Base-by-base conservation (phyloP, 2,329 filamentous ascomycete species). In the Cordyceps cateniannulata region DNA sequence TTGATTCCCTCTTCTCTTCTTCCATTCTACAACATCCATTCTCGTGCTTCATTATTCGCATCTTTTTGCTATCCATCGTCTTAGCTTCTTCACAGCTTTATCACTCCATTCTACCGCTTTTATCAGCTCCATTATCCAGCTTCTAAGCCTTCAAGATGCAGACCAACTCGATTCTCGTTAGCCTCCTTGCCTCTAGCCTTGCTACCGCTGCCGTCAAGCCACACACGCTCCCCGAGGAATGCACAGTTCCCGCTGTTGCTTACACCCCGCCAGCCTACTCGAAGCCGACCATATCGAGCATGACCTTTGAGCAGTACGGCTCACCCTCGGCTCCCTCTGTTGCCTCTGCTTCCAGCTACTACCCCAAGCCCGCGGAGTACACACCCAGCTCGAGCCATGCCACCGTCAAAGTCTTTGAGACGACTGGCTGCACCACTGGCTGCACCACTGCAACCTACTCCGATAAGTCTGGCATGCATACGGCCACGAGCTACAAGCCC, bases 41-140 rank as follows among this genome's bases (percentile, higher is more conserved):
- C 25, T 47, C 48, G 47, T 50, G 35, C 47, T 51, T 59, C 47
- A 42, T 59, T 59, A 59, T 50, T 16, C 56, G 38, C 56, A 59
- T 59, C 32, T 44, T 59, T 59, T 59, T 29, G 35, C 56, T 24
- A 29, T 59, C 56, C 47, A 32, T 59, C 56, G 47, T 35, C 56
- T 59, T 59, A 59, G 45, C 47, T 50, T 48, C 47, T 51, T 25
- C 56, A 51, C 56, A 59, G 56, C 56, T 59, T 59, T 59, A 51
- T 51, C 22, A 27, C n/a, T 48, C 54, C 55, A 58, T 51, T 42
- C 29, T 35, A 50, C 47, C 38, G 49, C 29, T 49, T 8, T 24
- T n/a, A 51, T 35, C 35, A 44, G n/a, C n/a, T 51, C 32, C 24
- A 27, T 40, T 42, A 48, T 57, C 10, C 44, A 49, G 49, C 42